These are phyloP conservation scores for Pseudocercospora vitis DNA, from an alignment of 2,329 filamentous ascomycete species.

Conservation along the genomic window DNA sequence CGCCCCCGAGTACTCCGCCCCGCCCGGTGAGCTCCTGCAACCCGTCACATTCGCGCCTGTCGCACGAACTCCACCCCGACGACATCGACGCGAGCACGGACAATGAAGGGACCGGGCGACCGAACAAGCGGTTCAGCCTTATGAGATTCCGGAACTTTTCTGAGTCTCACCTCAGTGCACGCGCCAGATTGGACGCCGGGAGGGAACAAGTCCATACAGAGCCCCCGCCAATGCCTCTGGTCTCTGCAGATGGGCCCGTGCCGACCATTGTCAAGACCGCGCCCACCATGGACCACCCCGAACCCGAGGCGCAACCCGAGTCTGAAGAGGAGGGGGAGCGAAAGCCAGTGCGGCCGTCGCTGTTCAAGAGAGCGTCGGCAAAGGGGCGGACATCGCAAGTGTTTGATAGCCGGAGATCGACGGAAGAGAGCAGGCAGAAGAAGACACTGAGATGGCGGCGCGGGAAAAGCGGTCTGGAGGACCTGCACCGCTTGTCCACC, in stretches of 20 bases:
- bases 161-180: constrained; percentile 79
- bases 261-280: constrained; percentile 87
- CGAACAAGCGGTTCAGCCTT: constrained; percentile 60
- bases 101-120: constrained; percentile 16
- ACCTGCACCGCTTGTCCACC: constrained; percentile 61
- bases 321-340: constrained; percentile 21
- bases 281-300: constrained; percentile 39
- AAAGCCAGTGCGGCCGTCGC: constrained; percentile 22
- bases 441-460: constrained; percentile 32
- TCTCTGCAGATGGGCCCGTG: constrained; percentile 40
- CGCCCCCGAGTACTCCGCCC: not conserved
- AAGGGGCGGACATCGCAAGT: constrained; percentile 17
- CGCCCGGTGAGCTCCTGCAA: constrained; percentile 22
- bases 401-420: constrained; percentile 22
- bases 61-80: constrained; percentile 30
- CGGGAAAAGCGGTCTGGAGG: constrained; percentile 38
- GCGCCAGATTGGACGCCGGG: constrained; percentile 66
- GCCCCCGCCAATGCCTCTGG: constrained; percentile 47
- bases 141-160: constrained; percentile 85
- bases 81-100: constrained; percentile 28
- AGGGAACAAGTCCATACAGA: constrained; percentile 51
- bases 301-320: constrained; percentile 10
- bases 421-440: constrained; percentile 23
- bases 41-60: constrained; percentile 26
- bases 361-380: constrained; percentile 32